Conservation (phyloP, 1,284 basidiomycete species). For the Cystodermella granulosa region DNA sequence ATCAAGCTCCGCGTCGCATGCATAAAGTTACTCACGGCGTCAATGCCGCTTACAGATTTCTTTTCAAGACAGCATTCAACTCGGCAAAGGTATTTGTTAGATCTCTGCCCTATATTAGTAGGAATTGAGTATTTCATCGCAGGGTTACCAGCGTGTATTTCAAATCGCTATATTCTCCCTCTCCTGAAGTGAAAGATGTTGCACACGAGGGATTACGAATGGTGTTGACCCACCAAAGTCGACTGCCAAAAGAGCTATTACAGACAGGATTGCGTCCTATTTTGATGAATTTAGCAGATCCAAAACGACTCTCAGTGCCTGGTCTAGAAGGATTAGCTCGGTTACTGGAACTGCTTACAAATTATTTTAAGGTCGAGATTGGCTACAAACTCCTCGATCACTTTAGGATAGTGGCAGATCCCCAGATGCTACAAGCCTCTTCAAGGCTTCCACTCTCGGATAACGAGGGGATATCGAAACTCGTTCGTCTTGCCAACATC, state of each 20-base stretch:
- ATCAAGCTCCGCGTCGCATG: constrained; percentile 93
- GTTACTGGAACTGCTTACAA: constrained; percentile 91
- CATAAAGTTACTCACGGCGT: constrained; percentile 87
- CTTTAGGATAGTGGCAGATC: constrained; percentile 84
- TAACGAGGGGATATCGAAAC: constrained; percentile 88
- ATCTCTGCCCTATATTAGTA: constrained; percentile 3
- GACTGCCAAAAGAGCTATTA: constrained; percentile 91
- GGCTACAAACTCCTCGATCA: constrained; percentile 96
- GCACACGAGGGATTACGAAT: constrained; percentile 91
- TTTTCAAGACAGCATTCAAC: constrained; percentile 78
- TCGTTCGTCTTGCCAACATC: constrained; percentile 92
- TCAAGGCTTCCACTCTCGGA: constrained; percentile 77
- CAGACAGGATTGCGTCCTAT: constrained; percentile 95
- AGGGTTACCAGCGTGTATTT: constrained; percentile 96
- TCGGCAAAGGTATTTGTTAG: constrained; percentile 65
- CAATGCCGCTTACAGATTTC: constrained; percentile 93
- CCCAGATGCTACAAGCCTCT: constrained; percentile 76
- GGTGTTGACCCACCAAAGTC: constrained; percentile 84
- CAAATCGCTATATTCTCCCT: constrained; percentile 94
- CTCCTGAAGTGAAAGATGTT: constrained; percentile 91
- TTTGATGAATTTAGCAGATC: constrained; percentile 96
- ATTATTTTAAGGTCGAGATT: constrained; percentile 99
- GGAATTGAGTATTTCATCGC: constrained; percentile 10
- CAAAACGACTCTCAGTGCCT: constrained; percentile 89
- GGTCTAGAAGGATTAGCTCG: constrained; percentile 93